These are phyloP conservation scores for Choricystis sp. DNA, from an alignment of 139 green algal genomes.

Conservation along the genomic window DNA sequence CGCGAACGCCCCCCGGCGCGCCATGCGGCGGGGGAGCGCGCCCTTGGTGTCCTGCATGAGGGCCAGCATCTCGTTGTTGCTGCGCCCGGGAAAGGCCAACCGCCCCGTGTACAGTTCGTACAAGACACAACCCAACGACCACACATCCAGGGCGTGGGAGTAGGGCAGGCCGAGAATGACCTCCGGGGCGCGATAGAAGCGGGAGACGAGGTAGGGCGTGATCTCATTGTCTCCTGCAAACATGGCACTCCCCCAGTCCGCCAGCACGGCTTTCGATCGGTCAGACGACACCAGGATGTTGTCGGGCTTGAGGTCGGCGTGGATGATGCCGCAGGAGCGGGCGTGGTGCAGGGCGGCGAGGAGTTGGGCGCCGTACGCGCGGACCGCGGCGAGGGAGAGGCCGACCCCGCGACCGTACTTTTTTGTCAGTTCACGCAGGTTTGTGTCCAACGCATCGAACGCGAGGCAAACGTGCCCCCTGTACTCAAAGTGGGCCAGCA, in stretches of 20 bases:
- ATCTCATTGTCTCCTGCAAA: slow-evolving; percentile 84
- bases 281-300: slow-evolving; percentile 71
- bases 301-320: slow-evolving; percentile 99
- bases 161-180: slow-evolving; percentile 91
- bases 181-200: slow-evolving; percentile 94
- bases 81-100: slow-evolving; percentile 86
- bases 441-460: slow-evolving; percentile 83
- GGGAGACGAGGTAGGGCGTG: slow-evolving; percentile 90
- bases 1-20: slow-evolving; percentile 48
- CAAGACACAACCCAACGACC: slow-evolving; percentile 81
- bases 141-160: slow-evolving; percentile 88
- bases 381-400: slow-evolving; percentile 79
- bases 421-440: slow-evolving; percentile 81
- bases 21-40: slow-evolving; percentile 85
- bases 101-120: slow-evolving; percentile 95
- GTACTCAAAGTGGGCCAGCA: slow-evolving; percentile 87
- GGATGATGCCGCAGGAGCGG: slow-evolving; percentile 64
- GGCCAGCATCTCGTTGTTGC: slow-evolving; percentile 98
- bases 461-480: slow-evolving; percentile 87
- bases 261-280: slow-evolving; percentile 24
- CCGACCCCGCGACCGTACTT: slow-evolving; percentile 93
- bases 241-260: slow-evolving; percentile 93
- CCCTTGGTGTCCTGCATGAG: slow-evolving; percentile 94
- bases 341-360: slow-evolving; percentile 81
- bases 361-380: slow-evolving; percentile 80